Percentiles rank a stretch among this genome's conserved stretches.
These are phyloP conservation scores for Yamadazyma membranifaciens DNA, from an alignment of 1,139 yeast genomes.

Conservation along the genomic window DNA sequence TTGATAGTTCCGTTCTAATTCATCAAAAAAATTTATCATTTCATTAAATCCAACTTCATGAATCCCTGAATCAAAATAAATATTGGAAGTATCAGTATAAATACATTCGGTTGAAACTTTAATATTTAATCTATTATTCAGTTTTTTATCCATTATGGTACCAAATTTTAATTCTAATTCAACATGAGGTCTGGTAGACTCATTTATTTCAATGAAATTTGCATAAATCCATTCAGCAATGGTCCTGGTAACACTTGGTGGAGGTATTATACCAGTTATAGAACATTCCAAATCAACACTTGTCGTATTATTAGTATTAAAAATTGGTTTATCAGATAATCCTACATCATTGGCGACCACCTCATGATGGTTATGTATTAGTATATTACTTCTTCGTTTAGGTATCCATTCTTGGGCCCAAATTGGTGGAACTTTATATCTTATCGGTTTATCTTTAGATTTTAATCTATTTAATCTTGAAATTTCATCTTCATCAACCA, in stretches of 20 bases:
- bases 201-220: conserved; percentile 62
- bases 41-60: conserved; percentile 67
- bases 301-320: conserved; percentile 33
- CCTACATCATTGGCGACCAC: neutral
- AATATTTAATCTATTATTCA: conserved; percentile 62
- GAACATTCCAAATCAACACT: conserved; percentile 53
- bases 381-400: conserved; percentile 9
- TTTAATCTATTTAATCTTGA: conserved; percentile 19
- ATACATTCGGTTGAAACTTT: conserved; percentile 80
- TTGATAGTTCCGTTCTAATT: conserved; percentile 48
- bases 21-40: conserved; percentile 55
- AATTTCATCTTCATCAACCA: conserved; percentile 20
- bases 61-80: conserved; percentile 68
- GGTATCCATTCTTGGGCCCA: conserved; percentile 84
- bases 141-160: conserved; percentile 62
- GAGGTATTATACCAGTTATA: conserved; percentile 73
- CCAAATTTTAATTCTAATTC: conserved; percentile 89
- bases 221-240: conserved; percentile 91
- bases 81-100: conserved; percentile 53
- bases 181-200: conserved; percentile 56
- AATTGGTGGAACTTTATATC: conserved; percentile 67
- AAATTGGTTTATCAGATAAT: conserved; percentile 30
- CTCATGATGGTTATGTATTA: conserved; percentile 1
- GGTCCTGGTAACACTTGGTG: conserved; percentile 76
- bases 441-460: conserved; percentile 49